Base-by-base conservation (phyloP, 306 rosid species). In the Rosa rugosa region DNA sequence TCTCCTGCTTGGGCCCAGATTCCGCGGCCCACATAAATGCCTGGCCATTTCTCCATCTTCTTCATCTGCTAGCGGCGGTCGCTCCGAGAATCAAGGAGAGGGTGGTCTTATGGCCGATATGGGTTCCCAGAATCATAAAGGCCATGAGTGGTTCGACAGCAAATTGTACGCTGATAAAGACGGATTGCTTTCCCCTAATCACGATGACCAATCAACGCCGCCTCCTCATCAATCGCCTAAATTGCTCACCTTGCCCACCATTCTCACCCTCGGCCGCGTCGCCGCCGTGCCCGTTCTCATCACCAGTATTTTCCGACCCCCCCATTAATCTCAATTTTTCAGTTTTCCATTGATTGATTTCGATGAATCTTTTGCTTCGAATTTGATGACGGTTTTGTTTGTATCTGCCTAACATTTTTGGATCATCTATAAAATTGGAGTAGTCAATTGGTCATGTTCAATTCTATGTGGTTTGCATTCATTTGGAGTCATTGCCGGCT, bases 271-370 rank as follows among this genome's bases (percentile, higher is more conserved):
- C 1, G 97, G 87, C 71, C 99, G 98, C 31, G 99, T 96, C 57
- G 99, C 96, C 6, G 89, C 98, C 6, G 98, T 96, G 5, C 99
- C 98, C 8, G 82, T 96, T 75, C 88, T 96, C 31, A 85, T 96
- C 62, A 74, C 86, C 41, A 88, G 99, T 96, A 81, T 18, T 94
- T 85, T 22, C 7, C 31, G n/a, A n/a, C n/a, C n/a, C 51, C 47
- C 0, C 9, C 47, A 46, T 11, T 11, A 0, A 11, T 46, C 50
- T 46, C 14, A 8, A 0, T 77, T 73, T 41, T 6, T 16, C 18
- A 38, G 47, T 80, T 2, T 63, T 27, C 31, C 31, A 27, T 27
- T 27, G 31, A 27, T 27, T 14, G 25, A 17, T 75, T 63, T 0
- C 13, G 4, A 22, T 54, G 51, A 12, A 27, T 44, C n/a, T 16